Conservation (phyloP, 1,139 yeast genomes). For the Hansenula sp. region DNA sequence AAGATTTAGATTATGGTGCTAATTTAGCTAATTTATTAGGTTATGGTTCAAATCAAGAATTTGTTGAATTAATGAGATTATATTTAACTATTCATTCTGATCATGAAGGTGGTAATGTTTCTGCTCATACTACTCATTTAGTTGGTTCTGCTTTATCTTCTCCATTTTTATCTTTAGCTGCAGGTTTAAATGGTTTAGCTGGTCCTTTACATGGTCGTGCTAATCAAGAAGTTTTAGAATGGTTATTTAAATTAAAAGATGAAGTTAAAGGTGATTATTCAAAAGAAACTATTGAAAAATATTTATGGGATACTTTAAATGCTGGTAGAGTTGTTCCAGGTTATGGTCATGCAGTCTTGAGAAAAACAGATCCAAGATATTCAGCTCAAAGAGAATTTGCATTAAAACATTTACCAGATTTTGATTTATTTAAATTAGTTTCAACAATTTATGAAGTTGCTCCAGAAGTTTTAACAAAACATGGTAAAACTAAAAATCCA, state of each 20-base stretch:
- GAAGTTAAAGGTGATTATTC: conserved; percentile 71
- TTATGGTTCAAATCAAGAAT: conserved; percentile 72
- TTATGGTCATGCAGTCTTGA: conserved; percentile 94
- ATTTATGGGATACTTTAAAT: conserved; percentile 88
- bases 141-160: conserved; percentile 95
- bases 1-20: conserved; percentile 83
- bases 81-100: conserved; percentile 95
- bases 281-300: conserved; percentile 73
- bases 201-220: conserved; percentile 99
- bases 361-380: conserved; percentile 97
- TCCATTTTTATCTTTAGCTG: conserved; percentile 88
- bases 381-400: conserved; percentile 97
- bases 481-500: conserved; percentile 98
- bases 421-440: conserved; percentile 86
- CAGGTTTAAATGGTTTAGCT: conserved; percentile 95
- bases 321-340: conserved; percentile 97
- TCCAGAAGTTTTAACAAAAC: conserved; percentile 90
- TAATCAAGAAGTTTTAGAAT: conserved; percentile 95
- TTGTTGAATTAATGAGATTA: conserved; percentile 86
- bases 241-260: conserved; percentile 79
- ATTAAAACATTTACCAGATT: conserved; percentile 94
- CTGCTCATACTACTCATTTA: conserved; percentile 95
- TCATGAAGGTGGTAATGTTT: conserved; percentile 98
- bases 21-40: conserved; percentile 86
- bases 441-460: conserved; percentile 92